Evolutionary conservation across 2,329 filamentous ascomycete genomes (phyloP), one percentile per base, ranked within the genome.

Genomic region (Botryotinia globosa): DNA sequence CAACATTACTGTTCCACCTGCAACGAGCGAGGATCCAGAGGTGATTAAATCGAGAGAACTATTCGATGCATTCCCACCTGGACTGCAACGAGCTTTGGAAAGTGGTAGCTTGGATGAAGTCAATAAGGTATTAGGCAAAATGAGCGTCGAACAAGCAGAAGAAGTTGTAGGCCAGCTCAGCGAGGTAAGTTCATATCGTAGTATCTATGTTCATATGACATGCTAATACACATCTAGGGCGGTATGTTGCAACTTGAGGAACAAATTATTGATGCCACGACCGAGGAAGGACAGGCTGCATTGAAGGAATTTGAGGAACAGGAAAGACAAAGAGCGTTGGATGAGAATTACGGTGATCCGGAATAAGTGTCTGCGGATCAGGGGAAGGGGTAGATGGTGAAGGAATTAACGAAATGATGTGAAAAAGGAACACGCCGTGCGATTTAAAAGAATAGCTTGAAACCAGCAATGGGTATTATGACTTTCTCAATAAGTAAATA

Each of bases 211-310:
- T 42, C 16, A 44, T 39, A 32, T 51, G 34, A 5, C 37, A 69
- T 62, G 20, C 71, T 74, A 67, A 73, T 45, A 63, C 61, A 42
- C 44, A 48, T 61, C 69, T 75, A 91, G 84, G 94, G 94, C 25
- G 93, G 93, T 54, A 95, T 98, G 85, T 83, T 99, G 76, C 97
- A 93, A 81, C 82, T 99, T 68, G 94, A 98, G 81, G 91, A 97
- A 80, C 91, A 97, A 67, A 94, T 99, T 69, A 97, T 99, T 77
- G 96, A 99, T 83, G 93, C 94, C 1, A 99, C 94, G 63, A 97
- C 95, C 3, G 91, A 94, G 80, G 91, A 96, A 81, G 94, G 94
- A 4, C 88, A 91, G 84, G 88, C 90, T 81, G 90, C 90, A 80
- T 85, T 95, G 78, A 91, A 92, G 83, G 89, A 94, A 76, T 87